These are phyloP conservation scores for Bruguiera gymnorhiza DNA, from an alignment of 345 rosid species.

Conservation along the genomic window DNA sequence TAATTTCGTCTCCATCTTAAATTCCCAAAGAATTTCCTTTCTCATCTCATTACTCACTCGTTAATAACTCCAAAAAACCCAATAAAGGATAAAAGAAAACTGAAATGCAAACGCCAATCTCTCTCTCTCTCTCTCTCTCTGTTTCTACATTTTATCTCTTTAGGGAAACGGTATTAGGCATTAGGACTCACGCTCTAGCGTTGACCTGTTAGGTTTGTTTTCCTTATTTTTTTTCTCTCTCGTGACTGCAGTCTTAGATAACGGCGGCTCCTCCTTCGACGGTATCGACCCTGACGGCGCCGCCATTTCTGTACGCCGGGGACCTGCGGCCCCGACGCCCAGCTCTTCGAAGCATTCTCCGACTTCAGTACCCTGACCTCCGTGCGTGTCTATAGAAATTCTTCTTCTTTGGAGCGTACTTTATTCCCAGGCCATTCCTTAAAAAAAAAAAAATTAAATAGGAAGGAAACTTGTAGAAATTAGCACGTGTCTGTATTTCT, in stretches of 20 bases:
- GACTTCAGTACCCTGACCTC: slow-evolving; percentile 61
- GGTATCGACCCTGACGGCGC: slow-evolving; percentile 26
- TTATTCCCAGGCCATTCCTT: no score
- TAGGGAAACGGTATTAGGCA: no score
- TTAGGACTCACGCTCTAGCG: neutral
- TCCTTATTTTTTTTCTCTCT: neutral
- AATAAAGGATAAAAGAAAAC: neutral
- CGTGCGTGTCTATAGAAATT: slow-evolving; percentile 63
- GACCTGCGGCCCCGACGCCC: slow-evolving; percentile 66
- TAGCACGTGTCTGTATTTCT: no score
- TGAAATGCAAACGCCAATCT: neutral
- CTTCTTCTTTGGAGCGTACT: neutral
- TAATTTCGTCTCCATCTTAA: neutral
- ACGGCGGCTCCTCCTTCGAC: slow-evolving; percentile 47
- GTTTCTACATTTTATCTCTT: no score
- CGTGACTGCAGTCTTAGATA: neutral
- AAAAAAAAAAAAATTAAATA: no score
- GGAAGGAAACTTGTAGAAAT: no score
- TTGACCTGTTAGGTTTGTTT: neutral
- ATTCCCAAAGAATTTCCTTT: neutral
- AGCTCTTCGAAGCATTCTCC: slow-evolving; percentile 50
- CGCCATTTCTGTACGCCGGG: slow-evolving; percentile 60
- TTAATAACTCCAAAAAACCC: neutral
- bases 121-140: neutral
- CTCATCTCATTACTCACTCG: slow-evolving; percentile 5